Conservation (phyloP, 2,329 filamentous ascomycete genomes). For the Penicillium sp. region DNA sequence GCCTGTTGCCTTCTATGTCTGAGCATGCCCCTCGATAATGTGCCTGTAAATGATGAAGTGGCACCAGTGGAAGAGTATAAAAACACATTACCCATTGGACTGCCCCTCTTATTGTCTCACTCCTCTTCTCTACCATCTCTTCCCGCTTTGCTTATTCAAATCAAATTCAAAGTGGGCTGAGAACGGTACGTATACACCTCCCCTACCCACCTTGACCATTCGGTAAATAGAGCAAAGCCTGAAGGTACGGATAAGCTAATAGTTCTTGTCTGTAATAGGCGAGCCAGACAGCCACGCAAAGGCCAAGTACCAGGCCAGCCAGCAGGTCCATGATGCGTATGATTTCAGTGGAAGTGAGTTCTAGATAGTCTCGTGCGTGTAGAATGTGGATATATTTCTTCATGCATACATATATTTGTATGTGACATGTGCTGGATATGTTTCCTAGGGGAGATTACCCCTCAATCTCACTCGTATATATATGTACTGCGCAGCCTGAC, state of each 20-base stretch:
- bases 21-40: not conserved
- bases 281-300: constrained; percentile 60
- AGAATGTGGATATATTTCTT: not conserved
- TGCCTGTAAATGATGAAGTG: not conserved
- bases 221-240: no score
- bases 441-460: not conserved
- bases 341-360: not conserved
- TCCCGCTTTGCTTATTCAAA: not conserved
- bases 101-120: not conserved
- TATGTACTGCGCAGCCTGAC: not conserved
- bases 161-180: constrained; percentile 13
- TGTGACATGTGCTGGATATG: not conserved
- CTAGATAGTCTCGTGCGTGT: not conserved
- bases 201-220: no score
- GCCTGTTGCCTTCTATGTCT: not conserved
- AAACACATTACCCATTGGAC: not conserved
- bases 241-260: not conserved
- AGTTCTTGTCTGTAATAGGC: constrained; percentile 37
- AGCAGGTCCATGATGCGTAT: not conserved
- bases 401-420: not conserved
- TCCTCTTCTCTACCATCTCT: not conserved
- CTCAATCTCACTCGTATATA: not conserved
- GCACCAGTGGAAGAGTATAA: constrained; percentile 1
- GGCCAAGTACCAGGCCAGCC: constrained; percentile 51
- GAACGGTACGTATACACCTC: constrained; percentile 45